These are phyloP conservation scores for Escovopsis sp. DNA, from an alignment of 2,329 filamentous ascomycete species.

Conservation along the genomic window DNA sequence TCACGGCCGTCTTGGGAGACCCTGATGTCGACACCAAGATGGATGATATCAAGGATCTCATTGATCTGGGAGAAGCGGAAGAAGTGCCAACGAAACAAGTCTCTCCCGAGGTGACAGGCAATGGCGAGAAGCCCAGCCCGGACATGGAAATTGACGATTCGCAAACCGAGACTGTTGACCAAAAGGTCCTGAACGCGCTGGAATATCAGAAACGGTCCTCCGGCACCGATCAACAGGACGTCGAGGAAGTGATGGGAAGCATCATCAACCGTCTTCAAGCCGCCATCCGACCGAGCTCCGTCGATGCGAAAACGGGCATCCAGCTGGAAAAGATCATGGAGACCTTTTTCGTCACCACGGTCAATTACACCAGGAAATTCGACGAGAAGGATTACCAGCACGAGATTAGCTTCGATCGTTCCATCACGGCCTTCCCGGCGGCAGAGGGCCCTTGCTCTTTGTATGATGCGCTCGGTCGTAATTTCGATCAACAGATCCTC, in stretches of 20 bases:
- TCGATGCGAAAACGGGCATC: constrained; percentile 48
- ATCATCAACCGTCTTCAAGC: constrained; percentile 83
- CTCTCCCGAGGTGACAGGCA: neutral
- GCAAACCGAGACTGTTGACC: constrained; percentile 25
- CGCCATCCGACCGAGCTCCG: constrained; percentile 60
- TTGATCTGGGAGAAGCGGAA: neutral
- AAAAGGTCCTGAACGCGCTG: constrained; percentile 30
- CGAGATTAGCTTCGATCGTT: constrained; percentile 43
- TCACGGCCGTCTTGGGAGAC: neutral
- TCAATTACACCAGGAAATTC: constrained; percentile 43
- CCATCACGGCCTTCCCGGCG: constrained; percentile 45
- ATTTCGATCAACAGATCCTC: constrained; percentile 68
- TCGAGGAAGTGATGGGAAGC: constrained; percentile 88
- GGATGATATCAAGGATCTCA: constrained; percentile 3
- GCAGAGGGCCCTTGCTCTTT: constrained; percentile 43
- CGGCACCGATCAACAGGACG: constrained; percentile 71
- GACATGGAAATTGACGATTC: constrained; percentile 18
- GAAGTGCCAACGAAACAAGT: neutral
- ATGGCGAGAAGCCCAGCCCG: constrained; percentile 3
- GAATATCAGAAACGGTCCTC: constrained; percentile 32
- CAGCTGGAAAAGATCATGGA: constrained; percentile 71
- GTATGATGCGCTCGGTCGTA: constrained; percentile 71
- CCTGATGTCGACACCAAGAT: constrained; percentile 11
- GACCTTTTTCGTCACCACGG: constrained; percentile 48
- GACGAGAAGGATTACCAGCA: constrained; percentile 25